Evolutionary conservation across 805 yeast genomes (phyloP), one percentile per base, ranked within the genome.

Genomic region (Candida multigemmis): DNA sequence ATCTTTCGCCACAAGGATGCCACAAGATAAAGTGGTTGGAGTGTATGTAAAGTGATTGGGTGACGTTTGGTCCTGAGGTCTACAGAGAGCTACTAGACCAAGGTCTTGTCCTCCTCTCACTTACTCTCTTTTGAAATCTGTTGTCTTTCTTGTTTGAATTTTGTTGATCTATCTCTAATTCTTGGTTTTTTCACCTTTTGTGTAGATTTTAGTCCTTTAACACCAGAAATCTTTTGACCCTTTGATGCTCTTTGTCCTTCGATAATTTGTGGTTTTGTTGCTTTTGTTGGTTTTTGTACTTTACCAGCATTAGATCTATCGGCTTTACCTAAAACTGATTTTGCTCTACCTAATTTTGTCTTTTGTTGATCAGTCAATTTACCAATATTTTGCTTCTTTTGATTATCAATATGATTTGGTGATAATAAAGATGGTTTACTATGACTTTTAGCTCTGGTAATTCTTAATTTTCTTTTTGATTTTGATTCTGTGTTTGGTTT

Each of bases 231-330:
- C 31, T 56, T 60, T 28, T 63, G 71, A 15, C 84, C 86, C 52
- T 78, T 79, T 32, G 61, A 56, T 10, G 95, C 86, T 60, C 94
- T 74, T 30, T 68, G 58, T 36, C 95, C 95, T 58, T 85, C 95
- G 19, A 76, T 49, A 43, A 32, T 72, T 47, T 27, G 57, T 42
- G 22, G 24, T 14, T 22, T 5, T 9, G 16, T 23, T 2, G 22
- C 14, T 26, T 37, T 39, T n/a, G n/a, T n/a, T n/a, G n/a, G n/a
- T n/a, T n/a, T n/a, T n/a, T n/a, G n/a, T 6, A 31, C 14, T 27
- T 61, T 60, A 26, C 89, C 89, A 6, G 75, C 69, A 13, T 78
- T 65, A 19, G 79, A 68, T 42, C 80, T 71, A 48, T 83, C 96
- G 28, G 86, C 82, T 47, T 77, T 83, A 27, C 89, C 89, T 23